These are phyloP conservation scores for Aspergillus felis DNA, from an alignment of 2,329 filamentous ascomycete species.

Conservation along the genomic window DNA sequence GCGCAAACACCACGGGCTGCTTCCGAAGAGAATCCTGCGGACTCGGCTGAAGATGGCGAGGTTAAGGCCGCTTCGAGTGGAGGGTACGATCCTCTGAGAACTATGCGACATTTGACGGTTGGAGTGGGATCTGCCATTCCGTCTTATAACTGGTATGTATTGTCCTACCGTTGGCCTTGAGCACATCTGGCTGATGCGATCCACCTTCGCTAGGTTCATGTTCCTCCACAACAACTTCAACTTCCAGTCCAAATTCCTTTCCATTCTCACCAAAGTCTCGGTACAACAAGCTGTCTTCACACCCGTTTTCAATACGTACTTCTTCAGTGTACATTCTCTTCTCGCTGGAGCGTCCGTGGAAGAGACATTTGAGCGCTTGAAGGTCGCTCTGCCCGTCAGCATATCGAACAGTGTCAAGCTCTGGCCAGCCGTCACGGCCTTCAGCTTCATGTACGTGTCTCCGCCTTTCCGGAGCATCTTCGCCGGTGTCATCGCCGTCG, in stretches of 20 bases:
- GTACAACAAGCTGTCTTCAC: slow-evolving; percentile 80
- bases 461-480: slow-evolving; percentile 78
- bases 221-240: slow-evolving; percentile 82
- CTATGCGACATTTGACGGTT: slow-evolving; percentile 68
- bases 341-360: slow-evolving; percentile 63
- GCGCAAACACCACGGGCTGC: slow-evolving; percentile 7
- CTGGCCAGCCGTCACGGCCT: slow-evolving; percentile 82
- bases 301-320: slow-evolving; percentile 77
- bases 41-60: slow-evolving; percentile 40
- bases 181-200: neutral
- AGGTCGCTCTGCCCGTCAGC: slow-evolving; percentile 70
- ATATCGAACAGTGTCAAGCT: slow-evolving; percentile 77
- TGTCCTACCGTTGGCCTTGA: neutral
- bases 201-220: slow-evolving; percentile 57
- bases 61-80: slow-evolving; percentile 22
- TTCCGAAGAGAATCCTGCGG: slow-evolving; percentile 9
- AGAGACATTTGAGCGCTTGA: slow-evolving; percentile 67
- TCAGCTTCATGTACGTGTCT: slow-evolving; percentile 80
- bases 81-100: slow-evolving; percentile 65
- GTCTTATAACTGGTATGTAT: slow-evolving; percentile 70
- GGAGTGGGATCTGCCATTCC: slow-evolving; percentile 72
- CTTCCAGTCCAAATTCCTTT: slow-evolving; percentile 67
- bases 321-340: slow-evolving; percentile 75
- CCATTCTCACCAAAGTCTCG: slow-evolving; percentile 69
- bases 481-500: slow-evolving; percentile 72